These are phyloP conservation scores for Rubia occidens DNA, from an alignment of 305 asterid species.

Conservation along the genomic window DNA sequence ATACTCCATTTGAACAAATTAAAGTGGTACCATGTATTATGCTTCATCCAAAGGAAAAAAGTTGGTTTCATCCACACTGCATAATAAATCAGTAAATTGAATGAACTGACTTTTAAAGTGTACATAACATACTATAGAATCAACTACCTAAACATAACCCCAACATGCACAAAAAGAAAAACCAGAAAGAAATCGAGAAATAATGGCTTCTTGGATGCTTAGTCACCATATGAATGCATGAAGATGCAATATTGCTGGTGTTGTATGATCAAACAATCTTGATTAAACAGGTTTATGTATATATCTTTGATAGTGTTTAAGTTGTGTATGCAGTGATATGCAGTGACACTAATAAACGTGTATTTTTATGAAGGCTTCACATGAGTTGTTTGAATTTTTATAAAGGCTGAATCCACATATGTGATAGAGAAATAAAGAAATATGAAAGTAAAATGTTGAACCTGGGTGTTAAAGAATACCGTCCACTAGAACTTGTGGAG, in stretches of 20 bases:
- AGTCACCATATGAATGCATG: too few relatives aligned
- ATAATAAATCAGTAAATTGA: neutral
- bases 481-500: too few relatives aligned
- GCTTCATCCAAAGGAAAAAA: neutral
- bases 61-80: neutral
- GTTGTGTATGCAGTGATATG: neutral
- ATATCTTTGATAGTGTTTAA: neutral
- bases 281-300: neutral
- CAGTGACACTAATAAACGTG: neutral
- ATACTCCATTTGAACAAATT: neutral
- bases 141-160: neutral
- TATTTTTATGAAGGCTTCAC: neutral
- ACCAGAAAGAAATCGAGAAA: too few relatives aligned
- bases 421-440: neutral
- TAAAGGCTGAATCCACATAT: neutral
- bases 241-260: neutral
- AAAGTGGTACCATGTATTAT: neutral
- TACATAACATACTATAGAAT: too few relatives aligned
- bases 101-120: too few relatives aligned
- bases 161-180: neutral
- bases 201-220: too few relatives aligned
- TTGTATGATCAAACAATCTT: neutral
- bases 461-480: conserved; percentile 94
- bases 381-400: too few relatives aligned
- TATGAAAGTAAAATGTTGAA: conserved; percentile 20